A percentile compares a stretch with the other conserved stretches of the same genome.
Evolutionary conservation across 208 protist genomes (phyloP).

Genomic region (Leishmania tarentolae): DNA sequence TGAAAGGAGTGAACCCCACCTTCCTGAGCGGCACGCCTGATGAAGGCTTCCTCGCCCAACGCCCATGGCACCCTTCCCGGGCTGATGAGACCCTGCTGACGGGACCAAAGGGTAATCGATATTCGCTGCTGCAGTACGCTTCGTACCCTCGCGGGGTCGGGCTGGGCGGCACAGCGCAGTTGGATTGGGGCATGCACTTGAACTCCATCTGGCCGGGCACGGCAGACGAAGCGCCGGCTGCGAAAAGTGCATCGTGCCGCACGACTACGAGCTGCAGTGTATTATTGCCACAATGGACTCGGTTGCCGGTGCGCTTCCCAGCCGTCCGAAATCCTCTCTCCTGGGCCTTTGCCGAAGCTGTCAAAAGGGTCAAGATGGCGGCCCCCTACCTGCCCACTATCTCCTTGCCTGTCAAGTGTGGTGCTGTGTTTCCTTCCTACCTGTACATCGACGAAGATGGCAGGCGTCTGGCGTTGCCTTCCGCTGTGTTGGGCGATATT

Average conservation of each 20-base stretch:
- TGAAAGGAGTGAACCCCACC: not conserved
- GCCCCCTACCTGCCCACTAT: conserved; percentile 26
- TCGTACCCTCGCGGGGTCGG: conserved; percentile 49
- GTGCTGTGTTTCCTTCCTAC: conserved; percentile 39
- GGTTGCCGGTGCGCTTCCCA: conserved; percentile 36
- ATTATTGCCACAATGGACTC: conserved; percentile 20
- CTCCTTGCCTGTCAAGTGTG: conserved; percentile 17
- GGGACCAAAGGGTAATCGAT: conserved; percentile 11
- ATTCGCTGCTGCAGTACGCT: conserved; percentile 37
- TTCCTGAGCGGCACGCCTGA: conserved; percentile 14
- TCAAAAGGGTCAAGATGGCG: conserved; percentile 7
- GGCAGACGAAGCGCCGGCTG: no score
- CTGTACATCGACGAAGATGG: conserved; percentile 63
- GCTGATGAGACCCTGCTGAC: conserved; percentile 11
- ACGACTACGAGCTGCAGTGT: not conserved
- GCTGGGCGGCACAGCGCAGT: conserved; percentile 52
- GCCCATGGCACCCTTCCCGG: conserved; percentile 17
- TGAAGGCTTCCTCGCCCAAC: conserved; percentile 18
- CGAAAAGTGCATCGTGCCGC: not conserved
- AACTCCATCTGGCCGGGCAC: conserved; percentile 22
- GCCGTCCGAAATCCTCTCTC: conserved; percentile 54
- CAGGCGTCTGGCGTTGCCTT: conserved; percentile 50
- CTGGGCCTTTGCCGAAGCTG: conserved; percentile 71
- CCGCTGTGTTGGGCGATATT: conserved; percentile 26
- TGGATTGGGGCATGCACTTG: conserved; percentile 75